These are phyloP conservation scores for Uromyces viciae-fabae DNA, from an alignment of 1,284 basidiomycete species.

Conservation along the genomic window DNA sequence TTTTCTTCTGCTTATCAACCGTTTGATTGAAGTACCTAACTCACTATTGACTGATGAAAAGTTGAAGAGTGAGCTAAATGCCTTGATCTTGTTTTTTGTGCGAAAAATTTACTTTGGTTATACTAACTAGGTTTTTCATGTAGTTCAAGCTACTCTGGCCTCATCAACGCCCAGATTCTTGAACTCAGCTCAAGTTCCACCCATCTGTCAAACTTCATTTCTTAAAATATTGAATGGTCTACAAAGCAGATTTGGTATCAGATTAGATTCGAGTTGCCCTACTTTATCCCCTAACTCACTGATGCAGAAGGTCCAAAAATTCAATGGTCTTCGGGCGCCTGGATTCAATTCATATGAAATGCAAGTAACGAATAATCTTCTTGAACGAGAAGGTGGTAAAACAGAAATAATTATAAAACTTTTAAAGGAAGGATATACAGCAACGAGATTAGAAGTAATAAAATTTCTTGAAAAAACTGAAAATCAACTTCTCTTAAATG, in stretches of 20 bases:
- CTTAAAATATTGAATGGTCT: slow-evolving; percentile 16
- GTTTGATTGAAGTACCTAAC: slow-evolving; percentile 25
- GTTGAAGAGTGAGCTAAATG: slow-evolving; percentile 3
- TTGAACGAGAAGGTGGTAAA: not conserved
- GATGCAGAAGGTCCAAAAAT: not conserved
- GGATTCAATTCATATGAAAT: slow-evolving; percentile 4
- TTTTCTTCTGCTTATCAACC: slow-evolving; percentile 6
- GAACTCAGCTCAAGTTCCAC: not conserved
- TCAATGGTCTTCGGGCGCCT: not conserved
- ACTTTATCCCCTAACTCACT: not conserved
- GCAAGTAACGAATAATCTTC: not conserved
- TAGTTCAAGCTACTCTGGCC: not conserved
- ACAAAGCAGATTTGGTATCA: slow-evolving; percentile 26
- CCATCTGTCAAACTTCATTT: slow-evolving; percentile 20
- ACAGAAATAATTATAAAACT: not conserved
- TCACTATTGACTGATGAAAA: slow-evolving; percentile 3
- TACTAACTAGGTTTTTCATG: not conserved
- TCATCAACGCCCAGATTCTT: not conserved
- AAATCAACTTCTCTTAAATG: slow-evolving; percentile 1
- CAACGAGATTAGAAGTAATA: not conserved
- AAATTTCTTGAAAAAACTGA: slow-evolving; percentile 1
- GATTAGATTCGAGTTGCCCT: not conserved
- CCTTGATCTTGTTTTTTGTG: not conserved
- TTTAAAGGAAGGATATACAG: not conserved
- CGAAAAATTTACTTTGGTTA: not conserved